These are phyloP conservation scores for Gossypium turneri DNA, from an alignment of 345 rosid species.

Conservation along the genomic window DNA sequence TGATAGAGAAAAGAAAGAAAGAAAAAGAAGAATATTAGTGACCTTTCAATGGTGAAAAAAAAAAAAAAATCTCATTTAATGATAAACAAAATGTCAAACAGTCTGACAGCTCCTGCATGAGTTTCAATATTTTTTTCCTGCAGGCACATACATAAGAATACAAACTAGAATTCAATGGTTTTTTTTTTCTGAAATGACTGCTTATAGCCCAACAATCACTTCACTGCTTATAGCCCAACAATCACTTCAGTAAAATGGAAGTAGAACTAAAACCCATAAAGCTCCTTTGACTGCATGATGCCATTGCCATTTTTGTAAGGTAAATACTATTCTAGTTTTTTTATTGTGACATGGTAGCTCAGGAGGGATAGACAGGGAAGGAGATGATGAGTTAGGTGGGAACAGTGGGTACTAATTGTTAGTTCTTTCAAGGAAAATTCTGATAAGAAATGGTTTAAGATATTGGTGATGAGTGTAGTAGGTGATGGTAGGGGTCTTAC, in stretches of 20 bases:
- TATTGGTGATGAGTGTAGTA: not conserved
- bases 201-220: too few species aligned
- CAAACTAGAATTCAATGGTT: constrained; percentile 4
- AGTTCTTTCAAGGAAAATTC: not conserved
- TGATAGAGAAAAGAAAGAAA: not conserved
- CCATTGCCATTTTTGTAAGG: not conserved
- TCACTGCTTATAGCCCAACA: too few species aligned
- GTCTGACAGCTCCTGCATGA: constrained; percentile 1
- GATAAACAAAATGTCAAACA: constrained; percentile 18
- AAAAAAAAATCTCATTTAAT: not conserved
- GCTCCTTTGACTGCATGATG: not conserved
- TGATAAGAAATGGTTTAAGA: not conserved
- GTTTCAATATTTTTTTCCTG: not conserved
- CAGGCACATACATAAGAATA: not conserved
- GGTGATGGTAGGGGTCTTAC: constrained; percentile 6
- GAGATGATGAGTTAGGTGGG: constrained; percentile 4
- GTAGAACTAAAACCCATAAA: too few species aligned
- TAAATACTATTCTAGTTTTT: not conserved
- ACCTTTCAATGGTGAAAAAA: constrained; percentile 12
- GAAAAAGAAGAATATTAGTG: constrained; percentile 9
- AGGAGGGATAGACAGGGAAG: constrained; percentile 22
- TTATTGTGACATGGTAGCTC: not conserved
- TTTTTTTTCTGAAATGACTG: not conserved
- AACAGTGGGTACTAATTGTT: constrained; percentile 5
- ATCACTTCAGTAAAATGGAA: too few species aligned